Conservation (phyloP, 306 rosid genomes). For the Corylus heterophylla region DNA sequence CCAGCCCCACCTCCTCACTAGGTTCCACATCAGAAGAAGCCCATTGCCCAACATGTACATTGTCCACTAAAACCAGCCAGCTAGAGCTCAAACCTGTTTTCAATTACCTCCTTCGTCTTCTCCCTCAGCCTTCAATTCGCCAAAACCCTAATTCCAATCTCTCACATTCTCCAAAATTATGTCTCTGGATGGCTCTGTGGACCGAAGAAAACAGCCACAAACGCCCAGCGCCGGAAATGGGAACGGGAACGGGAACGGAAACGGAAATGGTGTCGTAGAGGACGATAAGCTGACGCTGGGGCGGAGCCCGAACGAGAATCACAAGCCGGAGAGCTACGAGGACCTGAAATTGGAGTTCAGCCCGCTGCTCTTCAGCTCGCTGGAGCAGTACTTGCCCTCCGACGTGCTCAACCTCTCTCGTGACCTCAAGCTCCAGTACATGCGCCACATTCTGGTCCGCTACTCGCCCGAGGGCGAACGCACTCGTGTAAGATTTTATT, state of each 20-base stretch:
- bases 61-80: not conserved
- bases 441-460: conserved; percentile 67
- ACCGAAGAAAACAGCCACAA: conserved; percentile 43
- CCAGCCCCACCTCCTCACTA: not conserved
- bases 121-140: not conserved
- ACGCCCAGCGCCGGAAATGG: conserved; percentile 42
- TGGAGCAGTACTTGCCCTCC: conserved; percentile 74
- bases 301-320: conserved; percentile 56
- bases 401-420: conserved; percentile 58
- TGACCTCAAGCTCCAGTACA: conserved; percentile 66
- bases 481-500: conserved; percentile 46
- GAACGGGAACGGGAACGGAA: conserved; percentile 43
- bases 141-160: not conserved
- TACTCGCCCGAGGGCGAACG: conserved; percentile 76
- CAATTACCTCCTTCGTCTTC: not conserved
- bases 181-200: conserved; percentile 55
- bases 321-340: conserved; percentile 75
- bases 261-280: conserved; percentile 7
- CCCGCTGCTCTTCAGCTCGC: conserved; percentile 75
- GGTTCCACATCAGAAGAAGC: not conserved
- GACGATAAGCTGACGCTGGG: conserved; percentile 45
- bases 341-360: conserved; percentile 71
- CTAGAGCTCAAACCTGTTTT: not conserved
- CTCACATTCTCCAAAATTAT: conserved; percentile 17
- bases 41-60: not conserved